Evolutionary conservation across 2,329 filamentous ascomycete species (phyloP).

Genomic region (Neofusicoccum parvum): DNA sequence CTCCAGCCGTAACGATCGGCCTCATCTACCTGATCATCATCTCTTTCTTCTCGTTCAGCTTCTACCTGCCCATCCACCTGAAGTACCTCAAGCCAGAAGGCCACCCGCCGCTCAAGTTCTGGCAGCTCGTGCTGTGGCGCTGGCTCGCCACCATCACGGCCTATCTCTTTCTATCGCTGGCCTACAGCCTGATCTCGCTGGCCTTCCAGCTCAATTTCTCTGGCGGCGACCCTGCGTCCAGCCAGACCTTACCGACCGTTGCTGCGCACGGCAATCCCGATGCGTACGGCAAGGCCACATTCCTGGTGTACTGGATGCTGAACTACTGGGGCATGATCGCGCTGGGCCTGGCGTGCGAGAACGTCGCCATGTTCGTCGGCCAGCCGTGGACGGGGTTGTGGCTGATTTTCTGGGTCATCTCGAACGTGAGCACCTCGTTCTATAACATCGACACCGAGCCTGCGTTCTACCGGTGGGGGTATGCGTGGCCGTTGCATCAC

Average conservation of each 20-base stretch:
- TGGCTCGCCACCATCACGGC: slow-evolving; percentile 58
- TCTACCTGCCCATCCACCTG: slow-evolving; percentile 65
- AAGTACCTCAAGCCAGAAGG: slow-evolving; percentile 56
- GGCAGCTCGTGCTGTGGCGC: slow-evolving; percentile 62
- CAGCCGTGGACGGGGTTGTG: slow-evolving; percentile 64
- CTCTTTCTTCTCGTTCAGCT: slow-evolving; percentile 67
- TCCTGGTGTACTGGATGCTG: slow-evolving; percentile 65
- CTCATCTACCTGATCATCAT: slow-evolving; percentile 70
- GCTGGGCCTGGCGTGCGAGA: slow-evolving; percentile 65
- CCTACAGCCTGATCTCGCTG: slow-evolving; percentile 65
- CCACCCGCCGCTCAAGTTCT: slow-evolving; percentile 61
- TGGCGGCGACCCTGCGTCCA: slow-evolving; percentile 45
- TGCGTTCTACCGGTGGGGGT: slow-evolving; percentile 63
- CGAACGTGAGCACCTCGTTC: slow-evolving; percentile 64
- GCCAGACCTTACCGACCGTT: slow-evolving; percentile 45
- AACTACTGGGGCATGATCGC: slow-evolving; percentile 66
- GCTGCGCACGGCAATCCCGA: slow-evolving; percentile 47
- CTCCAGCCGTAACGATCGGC: slow-evolving; percentile 63
- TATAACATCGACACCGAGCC: slow-evolving; percentile 62
- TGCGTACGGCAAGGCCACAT: slow-evolving; percentile 60
- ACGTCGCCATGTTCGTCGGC: slow-evolving; percentile 64
- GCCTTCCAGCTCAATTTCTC: slow-evolving; percentile 65
- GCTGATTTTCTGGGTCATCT: slow-evolving; percentile 69
- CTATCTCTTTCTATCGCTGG: slow-evolving; percentile 64
- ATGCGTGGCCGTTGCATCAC: slow-evolving; percentile 65